Conservation (phyloP, 169 alveolate species). For the Plasmodium relictum region DNA sequence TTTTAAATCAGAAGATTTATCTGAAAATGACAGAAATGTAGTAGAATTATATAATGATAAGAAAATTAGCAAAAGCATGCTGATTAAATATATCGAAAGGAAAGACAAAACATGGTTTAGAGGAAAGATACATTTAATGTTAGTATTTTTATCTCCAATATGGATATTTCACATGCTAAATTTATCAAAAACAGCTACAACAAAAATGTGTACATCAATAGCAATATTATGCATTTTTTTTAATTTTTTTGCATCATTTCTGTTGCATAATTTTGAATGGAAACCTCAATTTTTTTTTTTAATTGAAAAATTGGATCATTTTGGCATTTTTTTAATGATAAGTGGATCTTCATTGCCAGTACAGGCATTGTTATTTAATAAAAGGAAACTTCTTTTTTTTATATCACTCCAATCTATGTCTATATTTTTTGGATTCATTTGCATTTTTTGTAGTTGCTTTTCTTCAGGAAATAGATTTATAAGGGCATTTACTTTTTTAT, state of each 20-base stretch:
- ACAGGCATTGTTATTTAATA: constrained; percentile 47
- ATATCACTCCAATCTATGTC: constrained; percentile 78
- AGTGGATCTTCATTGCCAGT: constrained; percentile 84
- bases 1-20: constrained; percentile 1
- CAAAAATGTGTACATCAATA: constrained; percentile 53
- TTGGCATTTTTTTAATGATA: constrained; percentile 85
- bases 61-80: constrained; percentile 47
- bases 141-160: constrained; percentile 79
- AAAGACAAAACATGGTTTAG: constrained; percentile 76
- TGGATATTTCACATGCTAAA: constrained; percentile 73
- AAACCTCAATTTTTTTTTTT: constrained; percentile 64
- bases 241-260: constrained; percentile 62
- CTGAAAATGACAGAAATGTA: constrained; percentile 40
- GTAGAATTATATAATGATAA: constrained; percentile 50
- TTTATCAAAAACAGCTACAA: constrained; percentile 35
- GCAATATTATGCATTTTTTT: constrained; percentile 54
- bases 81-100: constrained; percentile 67
- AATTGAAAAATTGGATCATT: constrained; percentile 36
- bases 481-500: constrained; percentile 65
- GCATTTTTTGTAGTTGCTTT: constrained; percentile 25
- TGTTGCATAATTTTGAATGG: constrained; percentile 79
- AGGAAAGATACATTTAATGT: constrained; percentile 83
- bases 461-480: constrained; percentile 65
- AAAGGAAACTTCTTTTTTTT: constrained; percentile 36
- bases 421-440: constrained; percentile 76